Percentiles rank a stretch among this genome's conserved stretches.
Conservation (phyloP, 305 asterid species). For the Withania somnifera region DNA sequence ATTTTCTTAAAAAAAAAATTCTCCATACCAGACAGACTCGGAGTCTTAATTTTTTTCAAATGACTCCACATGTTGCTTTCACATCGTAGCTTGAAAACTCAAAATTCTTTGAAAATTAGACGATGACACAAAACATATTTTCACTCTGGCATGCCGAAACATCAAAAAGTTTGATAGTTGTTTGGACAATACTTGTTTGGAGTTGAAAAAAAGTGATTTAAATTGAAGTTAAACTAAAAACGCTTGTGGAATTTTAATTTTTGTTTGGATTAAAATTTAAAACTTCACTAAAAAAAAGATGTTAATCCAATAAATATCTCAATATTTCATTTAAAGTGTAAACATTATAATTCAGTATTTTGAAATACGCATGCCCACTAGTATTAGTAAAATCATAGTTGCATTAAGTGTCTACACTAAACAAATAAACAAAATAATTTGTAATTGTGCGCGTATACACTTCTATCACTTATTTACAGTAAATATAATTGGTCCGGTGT, state of each 20-base stretch:
- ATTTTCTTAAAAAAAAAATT: too few relatives aligned
- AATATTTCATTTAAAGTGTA: not conserved
- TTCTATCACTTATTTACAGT: too few relatives aligned
- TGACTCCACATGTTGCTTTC: not conserved
- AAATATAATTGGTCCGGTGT: too few relatives aligned
- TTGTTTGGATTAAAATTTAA: not conserved
- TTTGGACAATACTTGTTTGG: not conserved
- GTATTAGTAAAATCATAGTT: not conserved
- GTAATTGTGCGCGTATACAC: not conserved
- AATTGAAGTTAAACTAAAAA: not conserved
- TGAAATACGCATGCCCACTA: not conserved
- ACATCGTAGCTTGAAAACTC: not conserved
- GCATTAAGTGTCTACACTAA: not conserved
- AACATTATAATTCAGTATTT: not conserved
- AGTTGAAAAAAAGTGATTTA: not conserved
- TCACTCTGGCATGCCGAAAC: not conserved
- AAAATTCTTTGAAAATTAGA: not conserved
- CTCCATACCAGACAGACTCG: too few relatives aligned
- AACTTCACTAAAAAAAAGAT: not conserved
- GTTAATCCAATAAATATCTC: not conserved
- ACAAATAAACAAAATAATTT: not conserved
- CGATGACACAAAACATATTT: not conserved
- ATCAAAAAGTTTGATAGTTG: not conserved
- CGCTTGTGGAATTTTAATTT: not conserved
- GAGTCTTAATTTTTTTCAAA: not conserved